phyloP scores from a whole-genome alignment of 2,329 filamentous ascomycete species.

The Penicillium hordei region DNA sequence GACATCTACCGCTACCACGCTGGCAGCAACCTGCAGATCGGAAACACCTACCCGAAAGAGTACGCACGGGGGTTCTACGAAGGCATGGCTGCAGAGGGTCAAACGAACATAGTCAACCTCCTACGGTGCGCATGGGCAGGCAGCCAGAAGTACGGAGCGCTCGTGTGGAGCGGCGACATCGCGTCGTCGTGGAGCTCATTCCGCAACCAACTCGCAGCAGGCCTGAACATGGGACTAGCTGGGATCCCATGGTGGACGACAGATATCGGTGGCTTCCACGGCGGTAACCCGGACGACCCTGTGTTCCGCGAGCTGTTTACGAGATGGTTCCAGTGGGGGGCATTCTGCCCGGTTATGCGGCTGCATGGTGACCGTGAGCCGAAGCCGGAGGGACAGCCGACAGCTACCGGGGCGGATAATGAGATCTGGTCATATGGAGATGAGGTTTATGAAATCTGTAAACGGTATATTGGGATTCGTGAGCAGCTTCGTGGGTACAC shows the following conservation, averaged over 20 bases:
- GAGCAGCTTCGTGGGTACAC: constrained; percentile 61
- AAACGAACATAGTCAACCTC: constrained; percentile 60
- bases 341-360: constrained; percentile 67
- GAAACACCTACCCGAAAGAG: constrained; percentile 61
- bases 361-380: constrained; percentile 67
- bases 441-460: constrained; percentile 60
- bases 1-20: constrained; percentile 63
- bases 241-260: constrained; percentile 70
- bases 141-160: constrained; percentile 62
- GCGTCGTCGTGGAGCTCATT: constrained; percentile 63
- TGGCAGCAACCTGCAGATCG: constrained; percentile 56
- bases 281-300: constrained; percentile 57
- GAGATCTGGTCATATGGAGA: constrained; percentile 68
- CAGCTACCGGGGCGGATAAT: constrained; percentile 30
- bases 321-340: constrained; percentile 69
- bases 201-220: constrained; percentile 61
- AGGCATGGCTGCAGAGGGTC: constrained; percentile 54
- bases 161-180: constrained; percentile 69
- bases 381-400: constrained; percentile 36
- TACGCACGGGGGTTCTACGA: constrained; percentile 63
- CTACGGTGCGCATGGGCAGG: constrained; percentile 58
- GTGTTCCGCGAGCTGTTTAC: constrained; percentile 64
- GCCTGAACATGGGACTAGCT: constrained; percentile 64
- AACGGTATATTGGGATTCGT: constrained; percentile 58
- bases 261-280: constrained; percentile 69